Evolutionary conservation across 108 stramenopile species (phyloP).

Genomic region (Nitzschia sp.): DNA sequence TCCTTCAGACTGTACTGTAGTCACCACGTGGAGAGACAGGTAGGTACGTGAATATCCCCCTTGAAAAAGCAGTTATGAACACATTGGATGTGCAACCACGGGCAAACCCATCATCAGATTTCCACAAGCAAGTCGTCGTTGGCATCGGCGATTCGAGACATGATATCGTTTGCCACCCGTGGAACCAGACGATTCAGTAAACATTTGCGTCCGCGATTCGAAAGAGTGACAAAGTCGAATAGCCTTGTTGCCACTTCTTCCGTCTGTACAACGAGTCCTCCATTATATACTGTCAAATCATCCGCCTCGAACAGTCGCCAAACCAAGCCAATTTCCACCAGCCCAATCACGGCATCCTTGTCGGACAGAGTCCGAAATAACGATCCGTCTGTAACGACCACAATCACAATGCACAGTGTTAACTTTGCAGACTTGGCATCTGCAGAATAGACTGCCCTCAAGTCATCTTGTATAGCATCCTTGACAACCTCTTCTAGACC

Average conservation of each 20-base stretch:
- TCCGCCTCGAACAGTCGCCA: conserved; percentile 32
- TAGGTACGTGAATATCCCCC: too few species aligned
- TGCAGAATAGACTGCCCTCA: conserved; percentile 19
- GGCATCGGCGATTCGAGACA: conserved; percentile 4
- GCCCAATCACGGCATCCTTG: conserved; percentile 13
- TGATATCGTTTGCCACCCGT: conserved; percentile 15
- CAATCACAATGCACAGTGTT: conserved; percentile 20
- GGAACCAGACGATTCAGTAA: conserved; percentile 12
- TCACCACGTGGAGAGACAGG: too few species aligned
- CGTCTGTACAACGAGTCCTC: conserved; percentile 15
- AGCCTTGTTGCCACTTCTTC: neutral
- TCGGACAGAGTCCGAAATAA: conserved; percentile 5
- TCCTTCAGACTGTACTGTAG: too few species aligned
- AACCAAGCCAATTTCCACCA: conserved; percentile 15
- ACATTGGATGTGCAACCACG: too few species aligned
- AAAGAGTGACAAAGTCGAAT: neutral
- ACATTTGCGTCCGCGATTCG: conserved; percentile 10
- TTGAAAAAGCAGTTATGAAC: too few species aligned
- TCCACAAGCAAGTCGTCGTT: conserved; percentile 2
- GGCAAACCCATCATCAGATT: too few species aligned
- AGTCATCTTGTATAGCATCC: conserved; percentile 17
- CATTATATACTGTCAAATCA: conserved; percentile 18
- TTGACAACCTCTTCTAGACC: conserved; percentile 6
- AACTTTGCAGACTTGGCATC: conserved; percentile 18
- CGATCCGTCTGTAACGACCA: conserved; percentile 16